Evolutionary conservation across 352 stramenopile genomes (phyloP).

Genomic region (Pythium phragmiticola): DNA sequence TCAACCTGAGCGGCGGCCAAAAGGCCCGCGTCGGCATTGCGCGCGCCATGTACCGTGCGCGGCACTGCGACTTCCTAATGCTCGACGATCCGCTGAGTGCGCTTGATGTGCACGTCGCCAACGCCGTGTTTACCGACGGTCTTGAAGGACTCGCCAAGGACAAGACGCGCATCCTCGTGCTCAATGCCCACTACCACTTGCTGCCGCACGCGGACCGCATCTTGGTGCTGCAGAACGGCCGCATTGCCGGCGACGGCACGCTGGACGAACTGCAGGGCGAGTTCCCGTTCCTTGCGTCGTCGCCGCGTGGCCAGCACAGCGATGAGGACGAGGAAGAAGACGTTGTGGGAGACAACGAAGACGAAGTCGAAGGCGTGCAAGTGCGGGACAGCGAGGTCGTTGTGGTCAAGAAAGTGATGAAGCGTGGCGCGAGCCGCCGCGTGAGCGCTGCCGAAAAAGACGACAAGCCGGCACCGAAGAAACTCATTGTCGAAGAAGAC

Average conservation of each 20-base stretch:
- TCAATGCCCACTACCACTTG: conserved; percentile 50
- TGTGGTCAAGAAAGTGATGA: conserved; percentile 6
- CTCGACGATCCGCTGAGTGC: conserved; percentile 71
- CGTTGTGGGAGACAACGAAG: neutral
- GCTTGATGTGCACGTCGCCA: conserved; percentile 49
- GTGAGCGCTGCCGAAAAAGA: neutral
- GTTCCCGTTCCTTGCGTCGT: conserved; percentile 30
- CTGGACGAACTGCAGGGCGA: conserved; percentile 22
- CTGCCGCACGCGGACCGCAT: conserved; percentile 38
- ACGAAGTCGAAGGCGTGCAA: neutral
- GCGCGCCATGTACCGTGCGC: conserved; percentile 50
- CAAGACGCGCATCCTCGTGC: conserved; percentile 40
- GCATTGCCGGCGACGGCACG: conserved; percentile 35
- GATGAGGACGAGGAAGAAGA: conserved; percentile 3
- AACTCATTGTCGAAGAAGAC: conserved; percentile 44
- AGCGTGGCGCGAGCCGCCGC: conserved; percentile 2
- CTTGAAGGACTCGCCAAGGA: conserved; percentile 30
- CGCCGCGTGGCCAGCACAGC: conserved; percentile 4
- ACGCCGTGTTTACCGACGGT: conserved; percentile 38
- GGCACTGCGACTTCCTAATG: conserved; percentile 53
- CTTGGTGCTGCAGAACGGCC: conserved; percentile 37
- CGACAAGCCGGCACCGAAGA: conserved; percentile 29
- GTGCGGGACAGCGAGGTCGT: neutral
- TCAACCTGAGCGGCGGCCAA: conserved; percentile 86
- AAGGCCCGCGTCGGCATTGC: conserved; percentile 67